Base-by-base conservation (phyloP, 352 stramenopile species). In the Globisporangium nodosum region DNA sequence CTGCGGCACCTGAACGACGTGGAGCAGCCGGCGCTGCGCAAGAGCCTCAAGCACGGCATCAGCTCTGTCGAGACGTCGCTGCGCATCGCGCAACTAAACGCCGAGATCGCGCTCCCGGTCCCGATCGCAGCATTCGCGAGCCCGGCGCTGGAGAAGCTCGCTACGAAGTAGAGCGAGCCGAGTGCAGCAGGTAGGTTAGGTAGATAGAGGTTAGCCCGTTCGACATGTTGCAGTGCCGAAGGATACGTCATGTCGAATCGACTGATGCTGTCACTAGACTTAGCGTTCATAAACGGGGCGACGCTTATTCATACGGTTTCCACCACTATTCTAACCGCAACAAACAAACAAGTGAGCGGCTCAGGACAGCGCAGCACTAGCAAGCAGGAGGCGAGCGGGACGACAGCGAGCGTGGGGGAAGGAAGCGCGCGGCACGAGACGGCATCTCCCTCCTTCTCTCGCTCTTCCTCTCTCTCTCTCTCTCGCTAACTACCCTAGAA, bases 21-120 rank as follows among this genome's bases (percentile, higher is more conserved):
- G 8, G 68, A 82, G 16, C 73, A 94, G 52, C 47, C 54, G 2
- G 33, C 37, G 21, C 51, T 94, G 31, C 57, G 71, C 62, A 83
- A 71, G 56, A 81, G 74, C n/a, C 60, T 94, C 21, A 90, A 92
- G 70, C 70, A 79, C 49, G 63, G 63, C 31, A 92, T 94, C 65
- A 85, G 76, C 58, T 70, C 61, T n/a, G 74, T 94, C 16, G 84
- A 94, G 68, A 76, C 69, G n/a, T 83, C 78, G n/a, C 84, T 90
- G 43, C 76, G 80, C 18, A 84, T 90, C 52, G 78, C 85, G 8
- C 87, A 89, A 58, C 76, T 94, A 3, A 63, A 84, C 33, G 57
- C 71, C 31, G 65, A 70, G 33, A 65, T 88, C 49, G 39, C 63
- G 13, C 61, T 94, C n/a, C 81, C 84, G 0, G 39, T 87, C 3